These are phyloP conservation scores for Zygotorulaspora danielsina DNA, from an alignment of 805 yeast genomes.

Conservation along the genomic window DNA sequence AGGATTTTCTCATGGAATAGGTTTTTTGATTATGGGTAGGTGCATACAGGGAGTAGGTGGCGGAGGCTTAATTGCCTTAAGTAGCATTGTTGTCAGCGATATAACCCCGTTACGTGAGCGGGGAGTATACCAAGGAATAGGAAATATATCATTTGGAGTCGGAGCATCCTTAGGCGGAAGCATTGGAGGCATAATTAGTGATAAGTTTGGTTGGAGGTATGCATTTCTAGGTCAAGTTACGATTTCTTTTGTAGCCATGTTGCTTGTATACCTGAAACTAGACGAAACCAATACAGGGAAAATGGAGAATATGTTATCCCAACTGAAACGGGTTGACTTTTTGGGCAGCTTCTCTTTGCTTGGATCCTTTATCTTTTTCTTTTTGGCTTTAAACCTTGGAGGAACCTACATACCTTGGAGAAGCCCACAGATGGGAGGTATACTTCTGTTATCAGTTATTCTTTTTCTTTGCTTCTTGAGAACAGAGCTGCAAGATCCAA, in stretches of 20 bases:
- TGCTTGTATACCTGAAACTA: constrained; percentile 6
- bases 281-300: constrained; percentile 4
- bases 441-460: constrained; percentile 5
- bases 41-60: constrained; percentile 10
- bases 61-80: constrained; percentile 9
- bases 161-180: constrained; percentile 11
- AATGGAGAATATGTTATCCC: constrained; percentile 3
- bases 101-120: constrained; percentile 11
- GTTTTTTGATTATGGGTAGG: constrained; percentile 5
- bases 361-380: constrained; percentile 11
- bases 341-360: constrained; percentile 11
- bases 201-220: constrained; percentile 10
- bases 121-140: constrained; percentile 11
- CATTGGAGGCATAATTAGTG: constrained; percentile 10
- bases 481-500: constrained; percentile 6
- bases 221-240: constrained; percentile 10
- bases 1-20: constrained; percentile 4
- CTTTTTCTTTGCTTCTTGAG: constrained; percentile 5
- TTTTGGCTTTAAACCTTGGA: constrained; percentile 12
- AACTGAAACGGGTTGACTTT: constrained; percentile 11
- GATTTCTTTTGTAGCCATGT: constrained; percentile 6
- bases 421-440: constrained; percentile 9
- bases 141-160: constrained; percentile 8
- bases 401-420: constrained; percentile 10
- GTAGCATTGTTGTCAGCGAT: constrained; percentile 10